Evolutionary conservation across 2,329 filamentous ascomycete species (phyloP).

Genomic region (Penicillium sp.): DNA sequence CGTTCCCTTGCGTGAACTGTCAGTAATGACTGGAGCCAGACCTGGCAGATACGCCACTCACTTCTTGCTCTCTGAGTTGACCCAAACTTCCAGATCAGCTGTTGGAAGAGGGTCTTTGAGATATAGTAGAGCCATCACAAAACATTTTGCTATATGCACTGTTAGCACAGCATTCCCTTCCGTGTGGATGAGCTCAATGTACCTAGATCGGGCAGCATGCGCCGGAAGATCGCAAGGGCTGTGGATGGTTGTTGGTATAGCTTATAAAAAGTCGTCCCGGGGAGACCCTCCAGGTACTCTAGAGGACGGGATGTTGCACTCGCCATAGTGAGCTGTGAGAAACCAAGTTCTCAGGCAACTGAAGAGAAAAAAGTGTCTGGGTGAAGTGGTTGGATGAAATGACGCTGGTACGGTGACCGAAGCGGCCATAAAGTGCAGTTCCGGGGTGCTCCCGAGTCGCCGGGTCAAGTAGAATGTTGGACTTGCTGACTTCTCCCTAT

Average conservation of each 20-base stretch:
- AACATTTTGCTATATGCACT: constrained; percentile 70
- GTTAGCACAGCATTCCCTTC: constrained; percentile 10
- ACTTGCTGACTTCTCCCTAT: not conserved
- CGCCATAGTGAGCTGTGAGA: constrained; percentile 48
- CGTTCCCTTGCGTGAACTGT: constrained; percentile 59
- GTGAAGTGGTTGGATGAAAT: constrained; percentile 15
- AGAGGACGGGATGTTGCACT: constrained; percentile 63
- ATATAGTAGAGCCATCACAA: constrained; percentile 95
- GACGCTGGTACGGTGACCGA: constrained; percentile 28
- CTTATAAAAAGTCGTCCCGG: constrained; percentile 83
- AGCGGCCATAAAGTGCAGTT: constrained; percentile 33
- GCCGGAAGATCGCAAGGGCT: constrained; percentile 89
- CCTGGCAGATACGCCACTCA: constrained; percentile 31
- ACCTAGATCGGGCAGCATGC: constrained; percentile 93
- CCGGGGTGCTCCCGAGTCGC: constrained; percentile 11
- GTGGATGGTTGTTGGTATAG: constrained; percentile 96
- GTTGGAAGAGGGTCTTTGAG: constrained; percentile 76
- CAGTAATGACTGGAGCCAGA: not conserved
- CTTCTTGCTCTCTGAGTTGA: constrained; percentile 66
- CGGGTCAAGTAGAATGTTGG: constrained; percentile 9
- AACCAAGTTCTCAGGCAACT: constrained; percentile 26
- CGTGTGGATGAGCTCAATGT: constrained; percentile 32
- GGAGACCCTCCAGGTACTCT: constrained; percentile 90
- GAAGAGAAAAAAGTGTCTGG: constrained; percentile 7
- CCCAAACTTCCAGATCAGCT: constrained; percentile 82